These are phyloP conservation scores for Solanum phureja DNA, from an alignment of 257 asterid species.

Conservation along the genomic window DNA sequence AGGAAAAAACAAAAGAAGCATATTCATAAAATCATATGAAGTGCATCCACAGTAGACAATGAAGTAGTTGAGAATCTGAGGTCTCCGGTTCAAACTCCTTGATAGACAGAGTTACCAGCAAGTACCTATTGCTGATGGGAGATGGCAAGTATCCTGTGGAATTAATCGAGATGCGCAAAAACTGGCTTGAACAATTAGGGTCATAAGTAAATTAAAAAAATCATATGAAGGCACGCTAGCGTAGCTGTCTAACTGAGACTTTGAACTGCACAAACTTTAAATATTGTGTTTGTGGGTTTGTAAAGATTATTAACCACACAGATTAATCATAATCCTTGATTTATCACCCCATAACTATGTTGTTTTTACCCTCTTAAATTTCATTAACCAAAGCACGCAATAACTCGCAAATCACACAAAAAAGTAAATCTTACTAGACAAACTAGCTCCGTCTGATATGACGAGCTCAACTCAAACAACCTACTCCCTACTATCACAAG, in stretches of 20 bases:
- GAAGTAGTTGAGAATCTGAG: not conserved
- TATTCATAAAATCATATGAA: not conserved
- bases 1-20: not conserved
- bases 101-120: no score
- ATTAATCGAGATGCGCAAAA: no score
- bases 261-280: not conserved
- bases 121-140: rapidly evolving
- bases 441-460: not conserved
- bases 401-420: not conserved
- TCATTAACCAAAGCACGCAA: no score
- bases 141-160: no score
- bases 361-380: not conserved
- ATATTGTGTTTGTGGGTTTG: not conserved
- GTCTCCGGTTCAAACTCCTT: no score
- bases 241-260: not conserved
- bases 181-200: not conserved
- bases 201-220: no score
- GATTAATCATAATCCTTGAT: not conserved
- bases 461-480: rapidly evolving
- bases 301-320: not conserved
- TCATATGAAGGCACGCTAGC: not conserved
- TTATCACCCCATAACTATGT: not conserved
- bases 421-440: no score
- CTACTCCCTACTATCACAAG: no score
- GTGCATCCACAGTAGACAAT: no score